phyloP scores from a whole-genome alignment of 2,329 filamentous ascomycete species.

The Fusarium nurragi region DNA sequence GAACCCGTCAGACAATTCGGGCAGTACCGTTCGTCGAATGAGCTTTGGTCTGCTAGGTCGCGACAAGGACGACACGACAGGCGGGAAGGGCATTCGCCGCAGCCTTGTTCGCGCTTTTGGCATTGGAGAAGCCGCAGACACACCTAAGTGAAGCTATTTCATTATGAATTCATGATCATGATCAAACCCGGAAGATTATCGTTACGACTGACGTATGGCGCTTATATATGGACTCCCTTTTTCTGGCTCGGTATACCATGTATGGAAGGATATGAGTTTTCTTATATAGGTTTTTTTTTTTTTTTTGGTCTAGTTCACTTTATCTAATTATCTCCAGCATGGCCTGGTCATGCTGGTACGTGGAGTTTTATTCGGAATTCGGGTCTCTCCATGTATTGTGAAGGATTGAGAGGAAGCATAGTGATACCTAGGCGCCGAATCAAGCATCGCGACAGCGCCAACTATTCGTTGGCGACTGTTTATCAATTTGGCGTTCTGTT shows the following conservation, averaged over 20 bases:
- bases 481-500: not conserved
- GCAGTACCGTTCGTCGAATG: constrained; percentile 53
- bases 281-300: not conserved
- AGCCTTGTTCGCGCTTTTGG: constrained; percentile 59
- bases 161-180: constrained; percentile 35
- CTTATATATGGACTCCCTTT: constrained; percentile 26
- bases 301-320: constrained; percentile 16
- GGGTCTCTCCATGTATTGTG: constrained; percentile 8
- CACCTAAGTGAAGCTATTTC: constrained; percentile 13
- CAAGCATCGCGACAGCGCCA: constrained; percentile 18
- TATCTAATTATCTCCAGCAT: not conserved
- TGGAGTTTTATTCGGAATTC: constrained; percentile 25
- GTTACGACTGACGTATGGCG: constrained; percentile 27
- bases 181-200: constrained; percentile 21
- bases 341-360: not conserved
- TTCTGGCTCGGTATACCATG: constrained; percentile 9
- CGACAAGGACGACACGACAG: constrained; percentile 49
- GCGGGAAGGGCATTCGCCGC: constrained; percentile 55
- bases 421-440: constrained; percentile 22
- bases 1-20: constrained; percentile 35
- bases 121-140: constrained; percentile 47
- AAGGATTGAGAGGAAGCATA: constrained; percentile 20
- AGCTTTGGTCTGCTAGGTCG: constrained; percentile 59
- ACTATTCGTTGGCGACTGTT: constrained; percentile 2
- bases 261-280: constrained; percentile 3